Conservation (phyloP, 1,284 basidiomycete species). For the Fistulina hepatica region DNA sequence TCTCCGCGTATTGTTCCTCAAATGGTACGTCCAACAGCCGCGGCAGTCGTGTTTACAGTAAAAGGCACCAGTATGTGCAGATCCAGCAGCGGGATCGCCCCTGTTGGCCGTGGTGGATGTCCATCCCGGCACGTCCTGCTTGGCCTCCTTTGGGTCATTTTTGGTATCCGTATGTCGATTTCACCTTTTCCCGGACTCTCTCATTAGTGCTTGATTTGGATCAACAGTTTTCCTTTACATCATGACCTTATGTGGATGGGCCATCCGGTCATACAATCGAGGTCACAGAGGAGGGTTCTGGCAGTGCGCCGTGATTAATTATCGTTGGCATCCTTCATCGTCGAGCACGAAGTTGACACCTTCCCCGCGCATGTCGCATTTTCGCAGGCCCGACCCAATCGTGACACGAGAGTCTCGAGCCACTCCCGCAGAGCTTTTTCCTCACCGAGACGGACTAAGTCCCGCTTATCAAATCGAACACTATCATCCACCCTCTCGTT, state of each 20-base stretch:
- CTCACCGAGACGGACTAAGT: too few species aligned
- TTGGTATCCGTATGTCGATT: constrained; percentile 34
- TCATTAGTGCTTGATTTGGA: constrained; percentile 37
- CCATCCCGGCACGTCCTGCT: constrained; percentile 45
- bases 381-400: too few species aligned
- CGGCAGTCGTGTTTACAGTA: constrained; percentile 34
- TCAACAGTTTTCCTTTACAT: constrained; percentile 21
- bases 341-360: too few species aligned
- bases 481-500: neutral
- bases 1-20: constrained; percentile 8
- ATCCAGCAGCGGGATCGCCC: constrained; percentile 4
- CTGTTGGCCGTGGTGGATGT: constrained; percentile 29
- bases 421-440: neutral
- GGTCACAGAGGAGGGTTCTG: too few species aligned
- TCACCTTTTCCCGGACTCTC: constrained; percentile 3
- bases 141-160: constrained; percentile 54
- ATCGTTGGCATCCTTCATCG: too few species aligned
- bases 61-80: constrained; percentile 28
- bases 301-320: neutral
- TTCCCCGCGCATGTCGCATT: too few species aligned
- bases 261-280: neutral
- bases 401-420: too few species aligned
- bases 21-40: too few species aligned
- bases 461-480: neutral
- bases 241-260: neutral